Evolutionary conservation across 2,329 filamentous ascomycete species (phyloP).

Genomic region (Ophiostoma montium): DNA sequence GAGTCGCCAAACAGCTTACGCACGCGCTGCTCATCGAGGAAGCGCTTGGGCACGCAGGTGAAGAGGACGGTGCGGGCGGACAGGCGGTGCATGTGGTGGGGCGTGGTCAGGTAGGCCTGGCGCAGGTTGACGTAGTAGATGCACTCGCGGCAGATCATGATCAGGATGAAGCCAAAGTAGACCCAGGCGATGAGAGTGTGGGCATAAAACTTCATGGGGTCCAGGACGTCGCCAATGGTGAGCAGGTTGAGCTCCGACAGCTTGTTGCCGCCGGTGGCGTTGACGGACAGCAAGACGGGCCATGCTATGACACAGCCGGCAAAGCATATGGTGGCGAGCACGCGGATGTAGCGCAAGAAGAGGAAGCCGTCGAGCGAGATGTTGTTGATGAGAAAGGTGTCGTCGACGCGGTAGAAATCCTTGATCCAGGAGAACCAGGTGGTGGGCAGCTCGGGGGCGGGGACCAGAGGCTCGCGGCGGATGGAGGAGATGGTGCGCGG

Average conservation of each 20-base stretch:
- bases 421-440: slow-evolving; percentile 49
- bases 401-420: slow-evolving; percentile 48
- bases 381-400: slow-evolving; percentile 72
- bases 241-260: slow-evolving; percentile 53
- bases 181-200: slow-evolving; percentile 70
- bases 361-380: slow-evolving; percentile 82
- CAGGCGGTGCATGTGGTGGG: slow-evolving; percentile 67
- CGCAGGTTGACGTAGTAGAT: slow-evolving; percentile 90
- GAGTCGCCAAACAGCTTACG: slow-evolving; percentile 63
- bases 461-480: slow-evolving; percentile 31
- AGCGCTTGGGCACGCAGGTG: slow-evolving; percentile 66
- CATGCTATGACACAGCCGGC: slow-evolving; percentile 71
- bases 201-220: slow-evolving; percentile 58
- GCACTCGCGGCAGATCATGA: slow-evolving; percentile 76
- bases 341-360: slow-evolving; percentile 72
- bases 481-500: slow-evolving; percentile 38
- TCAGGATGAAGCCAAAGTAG: slow-evolving; percentile 80
- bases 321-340: slow-evolving; percentile 62
- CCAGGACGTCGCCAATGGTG: slow-evolving; percentile 35
- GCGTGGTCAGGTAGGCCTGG: slow-evolving; percentile 84
- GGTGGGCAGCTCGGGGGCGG: slow-evolving; percentile 39
- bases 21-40: slow-evolving; percentile 59
- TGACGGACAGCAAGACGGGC: slow-evolving; percentile 73
- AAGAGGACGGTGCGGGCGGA: slow-evolving; percentile 91
- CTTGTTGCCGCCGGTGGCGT: slow-evolving; percentile 61